Percentiles rank a stretch among this genome's conserved stretches.
Conservation (phyloP, 345 rosid species). For the Citrus glauca region DNA sequence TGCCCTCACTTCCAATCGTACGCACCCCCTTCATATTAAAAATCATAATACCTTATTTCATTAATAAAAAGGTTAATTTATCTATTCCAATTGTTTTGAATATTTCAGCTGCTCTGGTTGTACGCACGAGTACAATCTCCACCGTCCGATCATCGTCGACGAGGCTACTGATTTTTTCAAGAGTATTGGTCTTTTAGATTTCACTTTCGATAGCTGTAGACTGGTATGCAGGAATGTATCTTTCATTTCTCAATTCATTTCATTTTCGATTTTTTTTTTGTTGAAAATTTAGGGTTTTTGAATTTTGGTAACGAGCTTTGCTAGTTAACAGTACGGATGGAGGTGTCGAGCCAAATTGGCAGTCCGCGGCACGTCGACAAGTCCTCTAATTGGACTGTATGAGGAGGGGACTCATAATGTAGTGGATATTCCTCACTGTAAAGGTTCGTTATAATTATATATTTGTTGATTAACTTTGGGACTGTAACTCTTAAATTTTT, state of each 20-base stretch:
- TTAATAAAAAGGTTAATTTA: neutral
- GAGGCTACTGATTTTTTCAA: constrained; percentile 73
- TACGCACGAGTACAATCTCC: constrained; percentile 78
- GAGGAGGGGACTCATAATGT: constrained; percentile 85
- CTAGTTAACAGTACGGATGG: constrained; percentile 73
- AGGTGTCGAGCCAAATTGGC: constrained; percentile 91
- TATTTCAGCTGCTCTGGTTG: constrained; percentile 85
- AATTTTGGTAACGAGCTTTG: constrained; percentile 16
- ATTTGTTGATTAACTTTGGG: neutral
- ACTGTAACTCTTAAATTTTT: neutral
- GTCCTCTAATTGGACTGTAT: constrained; percentile 81
- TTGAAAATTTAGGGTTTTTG: constrained; percentile 2
- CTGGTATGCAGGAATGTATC: constrained; percentile 38
- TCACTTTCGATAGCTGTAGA: constrained; percentile 80
- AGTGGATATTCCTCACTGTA: constrained; percentile 78
- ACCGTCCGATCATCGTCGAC: constrained; percentile 64
- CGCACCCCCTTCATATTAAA: constrained; percentile 5
- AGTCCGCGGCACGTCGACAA: constrained; percentile 64
- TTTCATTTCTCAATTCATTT: constrained; percentile 10
- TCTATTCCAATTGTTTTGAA: neutral
- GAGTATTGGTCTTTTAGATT: constrained; percentile 62
- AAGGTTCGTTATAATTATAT: constrained; percentile 37
- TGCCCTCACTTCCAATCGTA: constrained; percentile 86
- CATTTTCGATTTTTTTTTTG: neutral
- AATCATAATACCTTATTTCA: neutral